Evolutionary conservation across 1,284 basidiomycete genomes (phyloP), one percentile per base, ranked within the genome.

Genomic region (Vanrija humicola): DNA sequence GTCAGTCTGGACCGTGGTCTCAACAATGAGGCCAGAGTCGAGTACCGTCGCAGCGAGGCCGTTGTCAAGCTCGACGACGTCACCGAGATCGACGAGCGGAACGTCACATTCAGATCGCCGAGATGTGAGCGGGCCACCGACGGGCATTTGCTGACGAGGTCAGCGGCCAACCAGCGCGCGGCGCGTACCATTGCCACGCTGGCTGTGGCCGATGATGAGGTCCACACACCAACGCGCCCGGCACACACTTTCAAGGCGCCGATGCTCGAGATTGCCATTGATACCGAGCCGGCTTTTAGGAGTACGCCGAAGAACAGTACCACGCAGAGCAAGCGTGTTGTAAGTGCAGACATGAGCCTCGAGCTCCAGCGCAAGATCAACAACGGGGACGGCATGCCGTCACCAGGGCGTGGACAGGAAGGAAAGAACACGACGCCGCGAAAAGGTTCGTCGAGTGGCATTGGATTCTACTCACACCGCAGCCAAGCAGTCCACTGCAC

Each of bases 21-120:
- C 53, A 12, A 38, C 26, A 52, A 49, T 29, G 50, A 49, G 39
- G 50, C 54, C 29, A 63, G 61, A 43, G 57, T 52, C 3, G 63
- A 64, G 23, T 55, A 59, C 43, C 55, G 68, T 47, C 46, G 62
- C 44, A 68, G 65, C 49, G 47, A 64, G 19, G 64, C 57, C n/a
- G 26, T 66, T 18, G 66, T 66, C 23, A 43, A 54, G 5, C 40
- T 61, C 1, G 48, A 46, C 5, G 60, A 58, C 25, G 56, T 65
- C 15, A 46, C 40, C 15, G 63, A 63, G 43, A 58, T 48, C 26
- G 40, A 28, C 21, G 16, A 38, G 46, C 21, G 16, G n/a, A 44
- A 47, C 34, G 26, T 42, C 43, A 19, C 43, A 21, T 43, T 43
- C 42, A 43, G 23, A 18, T 21, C 44, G 12, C 44, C 21, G 10